Percentiles rank a stretch among this genome's conserved stretches.
Evolutionary conservation across 108 stramenopile species (phyloP).

Genomic region (Cyclotella baltica): DNA sequence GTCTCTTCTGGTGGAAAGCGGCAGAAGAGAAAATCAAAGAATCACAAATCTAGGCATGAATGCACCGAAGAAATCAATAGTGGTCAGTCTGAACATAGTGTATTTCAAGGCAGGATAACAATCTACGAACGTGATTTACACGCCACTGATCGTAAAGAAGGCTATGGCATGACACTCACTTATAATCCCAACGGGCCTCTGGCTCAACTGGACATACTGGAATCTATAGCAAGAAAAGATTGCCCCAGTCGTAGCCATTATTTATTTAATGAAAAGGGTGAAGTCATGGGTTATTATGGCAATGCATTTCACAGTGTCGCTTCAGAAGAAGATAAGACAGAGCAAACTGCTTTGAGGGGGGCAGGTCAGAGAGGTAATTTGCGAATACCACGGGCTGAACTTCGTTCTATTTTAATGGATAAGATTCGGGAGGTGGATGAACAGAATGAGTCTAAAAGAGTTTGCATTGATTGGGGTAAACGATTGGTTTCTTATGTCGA

Average conservation of each 20-base stretch:
- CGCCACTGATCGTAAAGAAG: constrained; percentile 66
- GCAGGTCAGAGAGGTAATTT: constrained; percentile 87
- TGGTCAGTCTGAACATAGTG: not conserved
- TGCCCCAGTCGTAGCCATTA: constrained; percentile 89
- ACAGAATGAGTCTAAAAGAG: not conserved
- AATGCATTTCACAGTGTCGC: constrained; percentile 68
- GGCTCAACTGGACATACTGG: constrained; percentile 71
- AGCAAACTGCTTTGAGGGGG: constrained; percentile 29
- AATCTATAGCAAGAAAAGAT: constrained; percentile 70
- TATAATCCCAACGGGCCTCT: constrained; percentile 84
- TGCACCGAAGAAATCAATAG: not conserved
- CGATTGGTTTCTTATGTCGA: constrained; percentile 47
- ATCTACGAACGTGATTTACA: constrained; percentile 74
- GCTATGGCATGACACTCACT: constrained; percentile 86
- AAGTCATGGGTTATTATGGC: constrained; percentile 81
- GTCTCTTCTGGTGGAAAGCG: constrained; percentile 1
- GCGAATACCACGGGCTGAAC: constrained; percentile 72
- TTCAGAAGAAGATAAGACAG: not conserved
- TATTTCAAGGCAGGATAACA: constrained; percentile 39
- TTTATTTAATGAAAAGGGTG: constrained; percentile 57
- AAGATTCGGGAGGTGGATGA: constrained; percentile 36
- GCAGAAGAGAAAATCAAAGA: not conserved
- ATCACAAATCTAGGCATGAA: not conserved
- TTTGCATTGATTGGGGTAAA: constrained; percentile 41
- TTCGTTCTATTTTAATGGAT: constrained; percentile 66